A percentile compares a stretch with the other conserved stretches of the same genome.
phyloP scores from a whole-genome alignment of 2,329 filamentous ascomycete genomes.

The Ophiostoma triangulosporum region DNA sequence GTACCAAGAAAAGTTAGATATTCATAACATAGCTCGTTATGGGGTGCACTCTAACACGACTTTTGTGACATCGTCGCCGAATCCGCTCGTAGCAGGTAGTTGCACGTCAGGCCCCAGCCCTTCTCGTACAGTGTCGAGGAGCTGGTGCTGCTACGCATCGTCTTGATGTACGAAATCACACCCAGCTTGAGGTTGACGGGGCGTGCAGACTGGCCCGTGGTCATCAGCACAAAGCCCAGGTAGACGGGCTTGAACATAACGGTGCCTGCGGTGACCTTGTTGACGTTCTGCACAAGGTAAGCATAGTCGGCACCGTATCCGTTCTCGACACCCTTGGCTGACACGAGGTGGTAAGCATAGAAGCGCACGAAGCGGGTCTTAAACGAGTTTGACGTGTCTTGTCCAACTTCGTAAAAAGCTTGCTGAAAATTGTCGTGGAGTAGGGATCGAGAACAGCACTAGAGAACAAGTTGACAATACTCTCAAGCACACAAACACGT shows the following conservation, averaged over 20 bases:
- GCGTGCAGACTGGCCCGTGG: constrained; percentile 75
- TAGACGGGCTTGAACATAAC: constrained; percentile 65
- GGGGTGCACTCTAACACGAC: too few relatives aligned
- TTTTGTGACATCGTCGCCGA: constrained; percentile 51
- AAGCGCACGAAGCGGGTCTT: constrained; percentile 82
- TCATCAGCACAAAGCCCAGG: constrained; percentile 70
- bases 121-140: constrained; percentile 75
- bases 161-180: constrained; percentile 86
- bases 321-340: constrained; percentile 55
- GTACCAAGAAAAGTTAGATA: too few relatives aligned
- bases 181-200: constrained; percentile 87
- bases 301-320: constrained; percentile 88
- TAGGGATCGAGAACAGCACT: constrained; percentile 64
- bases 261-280: constrained; percentile 63
- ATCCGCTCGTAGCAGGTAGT: constrained; percentile 60
- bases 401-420: constrained; percentile 70
- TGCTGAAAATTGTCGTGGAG: constrained; percentile 64
- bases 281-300: constrained; percentile 76
- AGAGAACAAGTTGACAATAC: constrained; percentile 59
- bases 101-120: constrained; percentile 83
- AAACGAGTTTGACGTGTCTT: constrained; percentile 59
- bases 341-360: constrained; percentile 88
- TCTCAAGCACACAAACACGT: constrained; percentile 80
- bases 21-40: too few relatives aligned
- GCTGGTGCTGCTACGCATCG: constrained; percentile 68